phyloP scores from a whole-genome alignment of 768 basidiomycete species.

The Boletus fagicola region DNA sequence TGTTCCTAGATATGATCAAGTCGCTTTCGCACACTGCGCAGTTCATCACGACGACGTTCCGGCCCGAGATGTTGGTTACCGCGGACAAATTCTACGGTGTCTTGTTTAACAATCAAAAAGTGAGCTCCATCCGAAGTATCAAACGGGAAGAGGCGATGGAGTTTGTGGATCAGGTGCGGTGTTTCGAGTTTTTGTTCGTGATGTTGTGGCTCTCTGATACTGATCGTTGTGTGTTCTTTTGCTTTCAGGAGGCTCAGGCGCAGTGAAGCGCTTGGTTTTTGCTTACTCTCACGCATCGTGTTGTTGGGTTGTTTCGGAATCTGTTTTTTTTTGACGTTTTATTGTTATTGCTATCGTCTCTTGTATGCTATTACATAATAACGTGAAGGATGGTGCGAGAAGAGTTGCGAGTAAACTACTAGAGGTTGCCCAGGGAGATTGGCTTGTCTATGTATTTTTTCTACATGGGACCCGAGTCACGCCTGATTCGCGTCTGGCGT shows the following conservation, averaged over 20 bases:
- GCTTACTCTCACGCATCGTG: not conserved
- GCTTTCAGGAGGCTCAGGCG: conserved; percentile 45
- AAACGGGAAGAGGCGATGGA: conserved; percentile 88
- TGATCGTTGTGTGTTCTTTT: not conserved
- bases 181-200: conserved; percentile 1
- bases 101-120: conserved; percentile 92
- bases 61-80: conserved; percentile 93
- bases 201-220: not conserved
- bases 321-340: not conserved
- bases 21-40: conserved; percentile 84
- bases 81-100: conserved; percentile 99
- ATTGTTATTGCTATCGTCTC: conserved; percentile 23
- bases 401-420: not conserved
- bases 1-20: conserved; percentile 71
- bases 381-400: too few relatives aligned
- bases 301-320: not conserved
- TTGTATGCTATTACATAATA: conserved; percentile 1
- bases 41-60: conserved; percentile 98
- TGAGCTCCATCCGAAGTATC: conserved; percentile 85
- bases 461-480: not conserved
- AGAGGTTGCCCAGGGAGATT: not conserved
- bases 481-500: not conserved
- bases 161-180: conserved; percentile 82
- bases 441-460: not conserved
- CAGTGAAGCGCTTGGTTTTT: conserved; percentile 28